These are phyloP conservation scores for Epichloe scottii DNA, from an alignment of 2,329 filamentous ascomycete species.

Conservation along the genomic window DNA sequence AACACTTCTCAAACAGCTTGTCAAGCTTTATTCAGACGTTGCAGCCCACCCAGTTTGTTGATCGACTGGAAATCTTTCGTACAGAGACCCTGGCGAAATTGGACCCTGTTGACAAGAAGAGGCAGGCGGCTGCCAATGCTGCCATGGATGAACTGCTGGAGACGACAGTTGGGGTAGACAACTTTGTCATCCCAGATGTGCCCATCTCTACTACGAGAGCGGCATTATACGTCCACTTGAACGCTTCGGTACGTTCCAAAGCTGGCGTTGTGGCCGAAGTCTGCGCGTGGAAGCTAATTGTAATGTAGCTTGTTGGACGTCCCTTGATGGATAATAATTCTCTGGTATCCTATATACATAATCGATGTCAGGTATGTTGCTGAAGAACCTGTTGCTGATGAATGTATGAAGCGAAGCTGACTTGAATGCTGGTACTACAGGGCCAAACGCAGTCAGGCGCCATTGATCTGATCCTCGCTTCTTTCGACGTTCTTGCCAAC, in stretches of 20 bases:
- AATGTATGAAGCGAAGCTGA: constrained; percentile 5
- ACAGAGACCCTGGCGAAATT: constrained; percentile 41
- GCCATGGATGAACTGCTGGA: constrained; percentile 45
- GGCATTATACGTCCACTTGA: constrained; percentile 75
- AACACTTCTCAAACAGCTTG: constrained; percentile 37
- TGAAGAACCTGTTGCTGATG: neutral
- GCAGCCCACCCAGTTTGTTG: constrained; percentile 41
- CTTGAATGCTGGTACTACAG: constrained; percentile 22
- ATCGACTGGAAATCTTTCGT: constrained; percentile 44
- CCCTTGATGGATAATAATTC: constrained; percentile 72
- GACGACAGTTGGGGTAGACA: constrained; percentile 43
- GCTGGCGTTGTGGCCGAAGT: neutral
- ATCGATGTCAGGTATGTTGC: constrained; percentile 59
- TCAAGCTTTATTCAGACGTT: constrained; percentile 43
- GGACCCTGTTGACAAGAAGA: constrained; percentile 42
- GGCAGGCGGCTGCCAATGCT: constrained; percentile 32
- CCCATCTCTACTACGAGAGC: constrained; percentile 64
- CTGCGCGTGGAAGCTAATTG: neutral
- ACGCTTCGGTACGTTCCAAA: constrained; percentile 51
- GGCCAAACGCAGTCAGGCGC: constrained; percentile 66
- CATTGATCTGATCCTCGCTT: constrained; percentile 72
- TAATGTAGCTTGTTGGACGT: constrained; percentile 57
- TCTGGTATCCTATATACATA: constrained; percentile 69
- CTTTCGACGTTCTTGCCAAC: constrained; percentile 83
- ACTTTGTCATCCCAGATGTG: constrained; percentile 46